These are phyloP conservation scores for Purpureocillium lavendulum DNA, from an alignment of 2,329 filamentous ascomycete species.

Conservation along the genomic window DNA sequence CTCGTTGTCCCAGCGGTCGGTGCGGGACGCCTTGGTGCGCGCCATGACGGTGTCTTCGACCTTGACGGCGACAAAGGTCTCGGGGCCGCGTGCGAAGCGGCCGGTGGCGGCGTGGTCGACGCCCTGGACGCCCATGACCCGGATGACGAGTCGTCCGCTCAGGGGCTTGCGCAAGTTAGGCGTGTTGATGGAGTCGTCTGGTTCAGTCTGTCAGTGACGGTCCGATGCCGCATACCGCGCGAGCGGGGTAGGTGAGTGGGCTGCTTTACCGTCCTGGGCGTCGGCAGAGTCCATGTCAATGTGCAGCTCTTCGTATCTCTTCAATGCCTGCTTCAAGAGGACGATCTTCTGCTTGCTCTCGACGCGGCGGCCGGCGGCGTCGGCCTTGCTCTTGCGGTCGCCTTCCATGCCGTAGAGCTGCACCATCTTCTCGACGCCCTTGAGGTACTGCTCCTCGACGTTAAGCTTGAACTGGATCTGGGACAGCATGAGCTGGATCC, in stretches of 20 bases:
- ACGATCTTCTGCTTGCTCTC: constrained; percentile 99
- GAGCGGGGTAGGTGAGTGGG: constrained; percentile 9
- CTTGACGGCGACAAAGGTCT: constrained; percentile 94
- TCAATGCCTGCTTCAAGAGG: constrained; percentile 87
- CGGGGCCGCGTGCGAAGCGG: constrained; percentile 79
- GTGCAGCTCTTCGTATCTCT: constrained; percentile 94
- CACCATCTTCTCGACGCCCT: constrained; percentile 98
- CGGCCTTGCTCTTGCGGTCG: constrained; percentile 88
- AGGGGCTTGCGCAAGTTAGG: constrained; percentile 95
- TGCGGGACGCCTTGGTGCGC: constrained; percentile 75
- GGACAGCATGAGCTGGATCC: constrained; percentile 97
- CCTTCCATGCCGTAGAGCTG: constrained; percentile 96
- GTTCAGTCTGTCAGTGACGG: neutral
- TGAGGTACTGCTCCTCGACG: constrained; percentile 97
- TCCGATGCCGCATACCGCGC: constrained; percentile 1
- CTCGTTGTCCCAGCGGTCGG: constrained; percentile 87
- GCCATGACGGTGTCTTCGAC: constrained; percentile 91
- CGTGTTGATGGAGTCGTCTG: constrained; percentile 93
- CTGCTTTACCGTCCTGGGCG: constrained; percentile 64
- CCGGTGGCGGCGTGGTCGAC: constrained; percentile 86
- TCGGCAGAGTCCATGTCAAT: constrained; percentile 82
- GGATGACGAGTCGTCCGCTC: constrained; percentile 79
- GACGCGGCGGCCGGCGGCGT: constrained; percentile 80
- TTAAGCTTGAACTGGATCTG: constrained; percentile 98
- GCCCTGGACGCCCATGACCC: constrained; percentile 82